Percentiles rank a stretch among this genome's conserved stretches.
Evolutionary conservation across 805 yeast species (phyloP).

Genomic region (Yarrowia sp.): DNA sequence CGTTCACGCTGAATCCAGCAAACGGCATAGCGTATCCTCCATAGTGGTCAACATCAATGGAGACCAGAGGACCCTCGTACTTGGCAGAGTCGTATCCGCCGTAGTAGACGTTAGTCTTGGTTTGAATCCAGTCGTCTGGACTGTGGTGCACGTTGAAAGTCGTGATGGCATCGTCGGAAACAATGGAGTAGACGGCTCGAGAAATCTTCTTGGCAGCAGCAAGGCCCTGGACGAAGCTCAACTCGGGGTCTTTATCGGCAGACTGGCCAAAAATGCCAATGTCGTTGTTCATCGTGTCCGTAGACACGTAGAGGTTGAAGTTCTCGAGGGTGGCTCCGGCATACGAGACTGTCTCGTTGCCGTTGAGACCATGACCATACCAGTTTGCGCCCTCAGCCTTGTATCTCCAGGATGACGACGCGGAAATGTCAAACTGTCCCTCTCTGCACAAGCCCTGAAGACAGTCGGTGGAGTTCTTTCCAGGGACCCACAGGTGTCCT

Average conservation of each 20-base stretch:
- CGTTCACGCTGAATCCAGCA: neutral
- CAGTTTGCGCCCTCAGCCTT: neutral
- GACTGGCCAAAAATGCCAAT: neutral
- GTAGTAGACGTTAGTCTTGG: neutral
- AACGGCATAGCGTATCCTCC: neutral
- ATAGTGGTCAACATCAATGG: neutral
- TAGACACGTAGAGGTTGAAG: neutral
- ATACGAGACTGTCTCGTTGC: neutral
- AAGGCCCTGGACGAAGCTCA: neutral
- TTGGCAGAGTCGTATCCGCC: neutral
- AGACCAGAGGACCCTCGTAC: neutral
- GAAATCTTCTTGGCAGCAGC: neutral
- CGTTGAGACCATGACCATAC: neutral
- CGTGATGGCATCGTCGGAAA: neutral
- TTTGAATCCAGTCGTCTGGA: no score
- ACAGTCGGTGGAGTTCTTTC: neutral
- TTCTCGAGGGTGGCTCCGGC: neutral
- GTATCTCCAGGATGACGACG: neutral
- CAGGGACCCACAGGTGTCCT: slow-evolving; percentile 58
- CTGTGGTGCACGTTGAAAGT: no score
- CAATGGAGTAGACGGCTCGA: neutral
- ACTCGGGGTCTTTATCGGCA: neutral
- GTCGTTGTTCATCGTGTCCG: neutral
- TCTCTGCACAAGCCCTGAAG: neutral
- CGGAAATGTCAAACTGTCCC: neutral